phyloP scores from a whole-genome alignment of 2,329 filamentous ascomycete genomes.

The Scedosporium minutisporum region DNA sequence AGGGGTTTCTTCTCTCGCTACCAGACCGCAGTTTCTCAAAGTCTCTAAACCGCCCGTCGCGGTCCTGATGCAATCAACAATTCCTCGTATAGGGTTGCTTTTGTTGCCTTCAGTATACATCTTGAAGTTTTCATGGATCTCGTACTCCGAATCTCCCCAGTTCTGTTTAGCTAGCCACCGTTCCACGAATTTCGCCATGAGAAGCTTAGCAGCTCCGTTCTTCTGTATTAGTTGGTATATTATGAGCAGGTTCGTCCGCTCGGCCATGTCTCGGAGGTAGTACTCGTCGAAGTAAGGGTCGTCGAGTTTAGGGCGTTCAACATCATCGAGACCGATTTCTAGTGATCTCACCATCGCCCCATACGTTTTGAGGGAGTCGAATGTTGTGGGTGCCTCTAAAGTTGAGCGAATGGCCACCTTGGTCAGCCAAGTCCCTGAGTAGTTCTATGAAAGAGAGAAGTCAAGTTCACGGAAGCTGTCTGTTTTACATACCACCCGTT shows the following conservation, averaged over 20 bases:
- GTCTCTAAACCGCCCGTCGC: conserved; percentile 41
- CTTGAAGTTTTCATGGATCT: conserved; percentile 43
- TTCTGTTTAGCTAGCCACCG: conserved; percentile 67
- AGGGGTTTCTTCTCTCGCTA: conserved; percentile 21
- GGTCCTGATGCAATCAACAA: conserved; percentile 37
- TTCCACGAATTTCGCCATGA: conserved; percentile 57
- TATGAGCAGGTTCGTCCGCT: conserved; percentile 51
- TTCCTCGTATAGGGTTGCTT: conserved; percentile 35
- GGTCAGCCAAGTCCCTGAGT: background rate
- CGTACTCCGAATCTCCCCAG: conserved; percentile 49
- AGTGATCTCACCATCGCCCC: conserved; percentile 51
- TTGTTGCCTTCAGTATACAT: conserved; percentile 40
- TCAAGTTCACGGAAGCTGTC: background rate
- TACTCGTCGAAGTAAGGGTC: conserved; percentile 54
- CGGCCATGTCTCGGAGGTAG: conserved; percentile 49
- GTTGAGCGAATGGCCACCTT: background rate
- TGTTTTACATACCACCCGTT: conserved; percentile 18
- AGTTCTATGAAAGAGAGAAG: background rate
- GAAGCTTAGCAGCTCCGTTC: conserved; percentile 45
- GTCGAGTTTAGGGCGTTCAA: conserved; percentile 39
- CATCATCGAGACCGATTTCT: conserved; percentile 43
- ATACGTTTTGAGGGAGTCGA: conserved; percentile 42
- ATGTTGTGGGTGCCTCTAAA: conserved; percentile 31
- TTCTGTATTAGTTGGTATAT: conserved; percentile 49
- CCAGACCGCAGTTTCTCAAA: conserved; percentile 39